Percentiles rank a stretch among this genome's conserved stretches.
Evolutionary conservation across 805 yeast genomes (phyloP).

Genomic region (Metschnikowia peoriensis): DNA sequence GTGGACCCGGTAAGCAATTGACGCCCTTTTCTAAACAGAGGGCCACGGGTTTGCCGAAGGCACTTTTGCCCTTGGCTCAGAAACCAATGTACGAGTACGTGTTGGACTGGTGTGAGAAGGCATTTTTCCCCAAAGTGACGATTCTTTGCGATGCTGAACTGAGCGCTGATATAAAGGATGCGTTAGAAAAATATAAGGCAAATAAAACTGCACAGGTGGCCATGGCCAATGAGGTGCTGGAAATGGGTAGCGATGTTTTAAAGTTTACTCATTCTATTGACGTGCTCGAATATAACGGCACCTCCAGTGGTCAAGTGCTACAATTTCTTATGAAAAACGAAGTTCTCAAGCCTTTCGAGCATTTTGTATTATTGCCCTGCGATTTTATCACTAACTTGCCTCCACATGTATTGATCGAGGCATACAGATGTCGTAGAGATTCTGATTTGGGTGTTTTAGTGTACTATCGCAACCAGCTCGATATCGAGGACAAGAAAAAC

Average conservation of each 20-base stretch:
- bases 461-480: constrained; percentile 72
- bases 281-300: constrained; percentile 20
- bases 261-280: constrained; percentile 24
- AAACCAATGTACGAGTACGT: constrained; percentile 85
- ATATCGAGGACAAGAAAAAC: constrained; percentile 71
- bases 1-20: constrained; percentile 79
- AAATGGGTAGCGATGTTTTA: constrained; percentile 15
- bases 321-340: constrained; percentile 44
- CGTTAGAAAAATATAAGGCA: constrained; percentile 47
- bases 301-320: constrained; percentile 61
- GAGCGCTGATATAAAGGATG: constrained; percentile 44
- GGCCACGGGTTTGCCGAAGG: constrained; percentile 72
- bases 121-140: constrained; percentile 69
- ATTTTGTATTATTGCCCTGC: constrained; percentile 84
- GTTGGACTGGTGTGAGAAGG: constrained; percentile 89
- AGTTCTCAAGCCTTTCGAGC: constrained; percentile 31
- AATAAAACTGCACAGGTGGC: constrained; percentile 29
- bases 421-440: constrained; percentile 69
- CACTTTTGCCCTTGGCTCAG: constrained; percentile 86
- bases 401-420: constrained; percentile 83
- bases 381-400: constrained; percentile 92
- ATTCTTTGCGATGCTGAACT: constrained; percentile 56
- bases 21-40: constrained; percentile 67
- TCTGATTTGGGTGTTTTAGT: constrained; percentile 71
- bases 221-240: constrained; percentile 15